A percentile compares a stretch with the other conserved stretches of the same genome.
phyloP scores from a whole-genome alignment of 1,139 yeast species.

The Candida sojae region DNA sequence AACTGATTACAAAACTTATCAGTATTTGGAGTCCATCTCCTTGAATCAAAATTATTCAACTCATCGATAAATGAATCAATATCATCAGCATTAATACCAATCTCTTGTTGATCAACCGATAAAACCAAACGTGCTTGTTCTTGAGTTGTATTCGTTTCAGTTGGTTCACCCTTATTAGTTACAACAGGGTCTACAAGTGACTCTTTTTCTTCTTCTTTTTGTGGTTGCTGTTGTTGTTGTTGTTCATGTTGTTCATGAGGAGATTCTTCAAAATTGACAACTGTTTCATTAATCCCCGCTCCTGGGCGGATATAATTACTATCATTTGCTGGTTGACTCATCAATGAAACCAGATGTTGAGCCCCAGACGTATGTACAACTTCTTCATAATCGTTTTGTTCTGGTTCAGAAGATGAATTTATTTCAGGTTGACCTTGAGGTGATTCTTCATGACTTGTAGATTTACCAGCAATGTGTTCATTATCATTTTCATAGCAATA shows the following conservation, averaged over 20 bases:
- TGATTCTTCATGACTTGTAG: conserved; percentile 19
- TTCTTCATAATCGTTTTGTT: conserved; percentile 8
- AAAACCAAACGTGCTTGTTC: conserved; percentile 8
- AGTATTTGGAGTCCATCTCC: conserved; percentile 56
- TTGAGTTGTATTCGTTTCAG: not conserved
- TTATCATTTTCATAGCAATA: conserved; percentile 35
- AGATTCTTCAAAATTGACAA: not conserved
- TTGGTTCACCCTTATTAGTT: not conserved
- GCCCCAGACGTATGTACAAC: conserved; percentile 26
- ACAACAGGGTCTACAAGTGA: not conserved
- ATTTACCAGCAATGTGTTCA: conserved; percentile 17
- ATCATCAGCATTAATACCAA: conserved; percentile 4
- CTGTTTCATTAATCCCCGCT: not conserved
- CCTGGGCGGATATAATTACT: not conserved
- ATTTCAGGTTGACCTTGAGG: not conserved
- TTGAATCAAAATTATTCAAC: conserved; percentile 17
- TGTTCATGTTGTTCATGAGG: not conserved
- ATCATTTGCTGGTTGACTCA: conserved; percentile 11
- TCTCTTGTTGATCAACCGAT: conserved; percentile 12
- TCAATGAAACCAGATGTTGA: not conserved
- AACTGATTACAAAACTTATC: conserved; percentile 51
- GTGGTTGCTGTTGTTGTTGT: not conserved
- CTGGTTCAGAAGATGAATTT: conserved; percentile 11
- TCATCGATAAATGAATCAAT: conserved; percentile 39
- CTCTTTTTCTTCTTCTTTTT: not conserved